Evolutionary conservation across 2,329 filamentous ascomycete genomes (phyloP).

Genomic region (Microascus cirrosus): DNA sequence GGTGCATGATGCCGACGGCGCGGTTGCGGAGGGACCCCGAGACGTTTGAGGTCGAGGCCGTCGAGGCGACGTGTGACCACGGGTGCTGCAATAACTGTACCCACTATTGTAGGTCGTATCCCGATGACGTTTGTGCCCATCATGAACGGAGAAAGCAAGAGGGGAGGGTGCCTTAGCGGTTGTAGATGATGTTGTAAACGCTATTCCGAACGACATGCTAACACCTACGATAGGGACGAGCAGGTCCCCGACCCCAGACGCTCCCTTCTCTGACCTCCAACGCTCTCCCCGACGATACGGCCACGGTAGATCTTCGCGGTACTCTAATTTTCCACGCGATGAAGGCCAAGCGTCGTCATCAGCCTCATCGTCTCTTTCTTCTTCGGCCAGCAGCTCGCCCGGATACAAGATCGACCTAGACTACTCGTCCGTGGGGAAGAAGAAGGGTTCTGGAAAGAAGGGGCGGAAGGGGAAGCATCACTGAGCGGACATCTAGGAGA

Average conservation of each 20-base stretch:
- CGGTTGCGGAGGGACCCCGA: slow-evolving; percentile 19
- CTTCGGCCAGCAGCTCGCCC: slow-evolving; percentile 10
- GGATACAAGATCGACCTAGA: slow-evolving; percentile 18
- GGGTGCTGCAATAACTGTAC: slow-evolving; percentile 39
- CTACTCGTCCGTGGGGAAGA: slow-evolving; percentile 13
- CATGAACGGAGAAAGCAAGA: too few relatives aligned
- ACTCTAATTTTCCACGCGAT: neutral
- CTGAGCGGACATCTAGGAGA: neutral
- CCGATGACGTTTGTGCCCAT: neutral
- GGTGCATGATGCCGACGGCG: slow-evolving; percentile 31
- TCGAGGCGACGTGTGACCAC: slow-evolving; percentile 35
- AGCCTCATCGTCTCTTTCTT: slow-evolving; percentile 7
- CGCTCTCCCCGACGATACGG: neutral
- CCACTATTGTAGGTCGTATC: slow-evolving; percentile 24
- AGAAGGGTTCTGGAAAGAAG: slow-evolving; percentile 15
- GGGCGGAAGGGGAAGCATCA: slow-evolving; percentile 13
- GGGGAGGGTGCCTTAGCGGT: neutral
- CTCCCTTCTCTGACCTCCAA: neutral
- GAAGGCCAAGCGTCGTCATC: neutral
- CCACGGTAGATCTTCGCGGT: neutral
- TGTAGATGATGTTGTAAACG: neutral
- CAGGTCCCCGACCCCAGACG: neutral
- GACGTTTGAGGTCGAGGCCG: slow-evolving; percentile 20
- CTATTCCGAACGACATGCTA: neutral
- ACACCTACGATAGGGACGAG: neutral